Conservation (phyloP, 2,329 filamentous ascomycete genomes). For the Apiospora pterosperma region DNA sequence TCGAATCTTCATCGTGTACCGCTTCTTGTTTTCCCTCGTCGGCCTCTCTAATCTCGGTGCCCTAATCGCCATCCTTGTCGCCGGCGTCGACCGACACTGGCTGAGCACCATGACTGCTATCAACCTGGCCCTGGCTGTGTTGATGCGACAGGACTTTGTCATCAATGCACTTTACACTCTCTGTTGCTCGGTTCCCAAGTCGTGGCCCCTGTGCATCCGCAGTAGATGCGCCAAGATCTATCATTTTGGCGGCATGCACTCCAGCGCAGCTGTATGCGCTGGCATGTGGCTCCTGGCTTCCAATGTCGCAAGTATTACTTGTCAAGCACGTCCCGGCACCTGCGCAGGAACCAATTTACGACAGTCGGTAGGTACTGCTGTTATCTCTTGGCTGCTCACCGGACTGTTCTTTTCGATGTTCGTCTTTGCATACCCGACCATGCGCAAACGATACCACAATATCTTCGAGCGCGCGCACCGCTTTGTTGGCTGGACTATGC, state of each 20-base stretch:
- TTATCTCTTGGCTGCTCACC: constrained; percentile 56
- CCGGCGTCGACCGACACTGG: constrained; percentile 31
- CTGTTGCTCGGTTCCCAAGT: constrained; percentile 41
- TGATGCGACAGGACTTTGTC: constrained; percentile 51
- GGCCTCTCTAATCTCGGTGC: constrained; percentile 48
- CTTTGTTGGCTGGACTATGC: constrained; percentile 67
- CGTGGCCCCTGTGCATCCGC: constrained; percentile 44
- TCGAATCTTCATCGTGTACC: constrained; percentile 50
- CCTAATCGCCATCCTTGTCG: constrained; percentile 37
- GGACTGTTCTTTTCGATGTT: constrained; percentile 56
- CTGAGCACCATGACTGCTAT: constrained; percentile 40
- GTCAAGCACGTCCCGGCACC: constrained; percentile 6
- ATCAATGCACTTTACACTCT: constrained; percentile 48
- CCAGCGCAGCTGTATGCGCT: constrained; percentile 44
- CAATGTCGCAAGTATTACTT: constrained; percentile 18
- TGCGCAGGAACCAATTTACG: constrained; percentile 8
- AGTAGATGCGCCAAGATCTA: constrained; percentile 47
- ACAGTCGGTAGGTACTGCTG: constrained; percentile 37
- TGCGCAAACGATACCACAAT: constrained; percentile 62
- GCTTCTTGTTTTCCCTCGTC: constrained; percentile 52
- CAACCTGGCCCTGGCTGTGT: constrained; percentile 47
- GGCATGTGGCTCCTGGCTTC: constrained; percentile 43
- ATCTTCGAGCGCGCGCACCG: constrained; percentile 69
- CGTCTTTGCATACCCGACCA: constrained; percentile 56
- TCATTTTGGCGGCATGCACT: constrained; percentile 50